Evolutionary conservation across 208 protist genomes (phyloP), one percentile per base, ranked within the genome.

Genomic region (Leishmania mexicana): DNA sequence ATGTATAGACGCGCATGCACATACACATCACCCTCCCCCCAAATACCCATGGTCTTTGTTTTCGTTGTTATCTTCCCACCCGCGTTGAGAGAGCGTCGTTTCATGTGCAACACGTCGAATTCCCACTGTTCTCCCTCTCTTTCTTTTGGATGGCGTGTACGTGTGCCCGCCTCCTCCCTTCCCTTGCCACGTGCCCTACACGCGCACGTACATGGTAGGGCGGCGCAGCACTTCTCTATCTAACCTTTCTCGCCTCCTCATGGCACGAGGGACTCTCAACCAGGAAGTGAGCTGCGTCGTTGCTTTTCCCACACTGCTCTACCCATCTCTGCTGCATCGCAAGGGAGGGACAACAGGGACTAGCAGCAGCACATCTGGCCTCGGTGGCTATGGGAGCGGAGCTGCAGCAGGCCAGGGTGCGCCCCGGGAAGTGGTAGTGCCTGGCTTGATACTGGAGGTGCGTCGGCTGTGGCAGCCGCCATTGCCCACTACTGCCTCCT

Each of bases 361-460:
- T 13, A 42, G 13, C 77, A 71, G 42, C 73, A 75, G 40, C 42
- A 60, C 24, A 35, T 51, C 77, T 17, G 54, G 31, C 47, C 31
- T 54, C 31, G 40, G 42, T 49, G 47, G 74, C 10, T 21, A 53
- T n/a, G 76, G 68, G 54, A 31, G 31, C n/a, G 75, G 60, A 35
- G 45, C 65, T 42, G 19, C 38, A 49, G 67, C 65, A 51, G 71
- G 81, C 21, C 76, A 81, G 2, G 67, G 49, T 42, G 54, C n/a
- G 3, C 72, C 78, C 5, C 65, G 31, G 28, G 74, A 80, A 19
- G 78, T 74, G 54, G 45, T 47, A 31, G 78, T 73, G 19, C 68
- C 74, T 17, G 91, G 90, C 13, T 74, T 77, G 31, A 74, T 96
- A 47, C 78, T 96, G 58, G 91, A 96, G 76, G 93, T 96, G 65